phyloP scores from a whole-genome alignment of 306 rosid genomes.

The Hippophae tibetana region DNA sequence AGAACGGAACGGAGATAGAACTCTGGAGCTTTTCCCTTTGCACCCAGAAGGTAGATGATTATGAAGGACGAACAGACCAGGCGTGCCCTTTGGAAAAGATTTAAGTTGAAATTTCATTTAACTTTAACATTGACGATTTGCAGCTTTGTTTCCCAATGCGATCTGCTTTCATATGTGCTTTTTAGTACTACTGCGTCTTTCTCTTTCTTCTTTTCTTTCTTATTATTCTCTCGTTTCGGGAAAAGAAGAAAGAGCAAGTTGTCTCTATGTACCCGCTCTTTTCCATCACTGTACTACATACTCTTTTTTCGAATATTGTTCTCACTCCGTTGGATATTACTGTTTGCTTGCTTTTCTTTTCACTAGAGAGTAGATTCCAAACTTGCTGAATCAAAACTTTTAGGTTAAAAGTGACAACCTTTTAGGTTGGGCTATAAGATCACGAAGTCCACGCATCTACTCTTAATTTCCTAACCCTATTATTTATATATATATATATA shows the following conservation, averaged over 20 bases:
- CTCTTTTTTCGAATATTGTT: conserved; percentile 5
- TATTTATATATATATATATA: too few species aligned
- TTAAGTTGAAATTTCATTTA: too few species aligned
- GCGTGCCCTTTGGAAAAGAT: too few species aligned
- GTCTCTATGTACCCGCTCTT: conserved; percentile 36
- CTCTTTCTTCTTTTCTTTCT: conserved; percentile 28
- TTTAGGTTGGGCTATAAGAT: conserved; percentile 7
- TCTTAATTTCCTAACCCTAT: conserved; percentile 5
- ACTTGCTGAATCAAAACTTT: conserved; percentile 42
- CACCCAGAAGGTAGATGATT: conserved; percentile 83
- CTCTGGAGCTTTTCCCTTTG: conserved; percentile 84
- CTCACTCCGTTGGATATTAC: conserved; percentile 13
- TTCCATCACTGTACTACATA: too few species aligned
- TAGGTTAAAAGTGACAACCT: conserved; percentile 69
- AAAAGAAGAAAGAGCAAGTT: conserved; percentile 56
- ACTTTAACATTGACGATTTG: conserved; percentile 5
- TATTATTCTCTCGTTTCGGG: conserved; percentile 33
- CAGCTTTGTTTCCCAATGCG: conserved; percentile 13
- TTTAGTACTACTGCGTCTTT: background rate
- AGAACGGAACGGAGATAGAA: conserved; percentile 41
- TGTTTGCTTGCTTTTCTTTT: conserved; percentile 21
- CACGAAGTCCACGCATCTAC: conserved; percentile 87
- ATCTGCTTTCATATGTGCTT: too few species aligned
- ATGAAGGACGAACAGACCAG: conserved; percentile 1
- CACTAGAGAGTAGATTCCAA: conserved; percentile 9